Evolutionary conservation across 1,284 basidiomycete genomes (phyloP), one percentile per base, ranked within the genome.

Genomic region (Pascua sp.): DNA sequence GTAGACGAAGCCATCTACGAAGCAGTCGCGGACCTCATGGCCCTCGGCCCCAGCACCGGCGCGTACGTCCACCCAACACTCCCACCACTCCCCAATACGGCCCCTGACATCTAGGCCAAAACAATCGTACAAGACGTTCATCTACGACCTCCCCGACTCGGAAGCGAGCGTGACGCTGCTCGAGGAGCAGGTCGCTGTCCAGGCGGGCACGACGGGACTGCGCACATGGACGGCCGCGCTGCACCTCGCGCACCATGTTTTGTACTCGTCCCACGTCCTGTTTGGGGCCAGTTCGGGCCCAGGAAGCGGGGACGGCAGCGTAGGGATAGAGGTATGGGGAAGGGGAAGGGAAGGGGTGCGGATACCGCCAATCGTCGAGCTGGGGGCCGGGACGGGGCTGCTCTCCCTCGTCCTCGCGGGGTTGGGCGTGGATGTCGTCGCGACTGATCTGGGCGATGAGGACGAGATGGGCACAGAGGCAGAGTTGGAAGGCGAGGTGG

Each of bases 341-440:
- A 32, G 24, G 24, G 24, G 3, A 32, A 32, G 4, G 24, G 24
- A 4, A 32, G 24, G 24, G 3, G 24, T 3, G 24, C 42, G 15
- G 5, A 1, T 45, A 11, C 17, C 57, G 10, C 55, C 54, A 5
- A 57, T 73, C 1, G 41, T 79, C 7, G 77, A 79, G 65, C 66
- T 78, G 7, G 77, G 77, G 10, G 68, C 75, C 8, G 77, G 77
- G 1, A 75, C 75, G 11, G 77, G 77, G 0, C 75, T 78, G 55
- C 59, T 79, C 8, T 72, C 71, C 0, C 64, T 70, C 40, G 61
- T 77, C 12, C 61, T 77, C 3, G 65, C 68, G 7, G 71, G 73
- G 53, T 51, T 68, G 0, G 71, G 69, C 0, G 43, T 53, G 76
- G 87, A 93, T 70, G 96, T 98, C 72, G 75, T 92, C 11, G 84